phyloP scores from a whole-genome alignment of 2,329 filamentous ascomycete genomes.

The Curvularia verruculosa region DNA sequence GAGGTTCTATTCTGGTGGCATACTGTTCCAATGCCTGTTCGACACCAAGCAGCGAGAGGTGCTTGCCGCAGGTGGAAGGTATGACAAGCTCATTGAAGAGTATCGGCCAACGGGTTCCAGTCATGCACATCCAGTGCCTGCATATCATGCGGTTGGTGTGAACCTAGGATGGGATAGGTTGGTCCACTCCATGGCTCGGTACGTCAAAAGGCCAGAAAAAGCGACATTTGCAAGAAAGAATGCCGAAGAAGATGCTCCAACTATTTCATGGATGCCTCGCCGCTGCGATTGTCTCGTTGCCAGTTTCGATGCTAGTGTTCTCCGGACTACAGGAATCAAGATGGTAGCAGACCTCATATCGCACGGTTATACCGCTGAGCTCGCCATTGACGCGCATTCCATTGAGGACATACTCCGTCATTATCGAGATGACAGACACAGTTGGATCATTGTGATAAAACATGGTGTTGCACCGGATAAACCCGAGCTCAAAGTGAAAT shows the following conservation, averaged over 20 bases:
- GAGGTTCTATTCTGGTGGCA: slow-evolving; percentile 78
- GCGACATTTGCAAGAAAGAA: slow-evolving; percentile 69
- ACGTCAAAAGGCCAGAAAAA: slow-evolving; percentile 56
- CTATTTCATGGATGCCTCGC: slow-evolving; percentile 46
- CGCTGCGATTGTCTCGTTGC: slow-evolving; percentile 89
- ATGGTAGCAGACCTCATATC: slow-evolving; percentile 81
- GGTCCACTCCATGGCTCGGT: slow-evolving; percentile 64
- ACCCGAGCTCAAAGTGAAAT: slow-evolving; percentile 75
- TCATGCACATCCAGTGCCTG: slow-evolving; percentile 50
- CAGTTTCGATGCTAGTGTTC: slow-evolving; percentile 78
- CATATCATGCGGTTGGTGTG: slow-evolving; percentile 85
- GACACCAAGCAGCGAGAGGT: slow-evolving; percentile 82
- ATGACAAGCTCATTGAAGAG: slow-evolving; percentile 86
- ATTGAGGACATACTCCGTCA: slow-evolving; percentile 79
- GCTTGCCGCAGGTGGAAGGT: slow-evolving; percentile 90
- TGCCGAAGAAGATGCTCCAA: slow-evolving; percentile 62
- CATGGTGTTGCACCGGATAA: slow-evolving; percentile 65
- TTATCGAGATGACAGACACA: slow-evolving; percentile 78
- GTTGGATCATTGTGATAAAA: slow-evolving; percentile 89
- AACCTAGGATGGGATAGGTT: slow-evolving; percentile 88
- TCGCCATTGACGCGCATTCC: slow-evolving; percentile 78
- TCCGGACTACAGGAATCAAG: slow-evolving; percentile 77
- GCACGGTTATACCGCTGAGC: slow-evolving; percentile 84
- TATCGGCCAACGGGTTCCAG: slow-evolving; percentile 73
- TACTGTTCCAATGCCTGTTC: slow-evolving; percentile 89